Base-by-base conservation (phyloP, 495 filamentous ascomycete genomes). In the Friedmanniomyces simplex region DNA sequence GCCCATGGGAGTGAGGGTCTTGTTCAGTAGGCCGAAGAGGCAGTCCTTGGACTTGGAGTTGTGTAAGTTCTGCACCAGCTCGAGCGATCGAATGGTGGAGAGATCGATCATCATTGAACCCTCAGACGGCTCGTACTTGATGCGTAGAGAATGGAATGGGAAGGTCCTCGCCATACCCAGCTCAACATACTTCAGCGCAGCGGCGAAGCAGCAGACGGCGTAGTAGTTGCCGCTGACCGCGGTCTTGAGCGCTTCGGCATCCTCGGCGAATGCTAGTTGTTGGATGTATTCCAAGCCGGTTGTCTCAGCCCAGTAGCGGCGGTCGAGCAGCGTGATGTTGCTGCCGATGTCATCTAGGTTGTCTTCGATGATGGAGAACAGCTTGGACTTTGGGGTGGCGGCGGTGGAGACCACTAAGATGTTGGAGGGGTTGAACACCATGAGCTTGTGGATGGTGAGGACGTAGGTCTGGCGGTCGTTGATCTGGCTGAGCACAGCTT, bases 51-150 rank as follows among this genome's bases (percentile, higher is more conserved):
- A 94, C 61, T 83, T 88, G 14, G 77, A 67, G 67, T 82, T 82
- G 46, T 86, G 85, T 1, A 90, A 68, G 61, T 96, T 97, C 67
- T 96, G 89, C 8, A 97, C 85, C 22, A 98, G 75, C 69, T 97
- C 93, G 14, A 98, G 75, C 11, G 86, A 87, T 14, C 81, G 77
- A 34, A 95, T 86, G 1, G 94, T 93, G 12, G 86, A 82, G 0
- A 89, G 76, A 67, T 96, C 93, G 60, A 96, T 90, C 72, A 91
- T 86, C 93, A 98, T 95, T 0, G 88, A 85, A 20, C 89, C 88
- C 66, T 95, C 86, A 1, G 89, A 89, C n/a, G 88, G 84, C 65
- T 87, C 82, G 62, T 91, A 95, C 60, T 82, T 85, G 65, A 96
- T 85, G 1, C 89, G 82, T 28, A 98, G 77, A 18, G 90, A 89